Conservation (phyloP, 345 rosid genomes). For the Fremontodendron californicum region DNA sequence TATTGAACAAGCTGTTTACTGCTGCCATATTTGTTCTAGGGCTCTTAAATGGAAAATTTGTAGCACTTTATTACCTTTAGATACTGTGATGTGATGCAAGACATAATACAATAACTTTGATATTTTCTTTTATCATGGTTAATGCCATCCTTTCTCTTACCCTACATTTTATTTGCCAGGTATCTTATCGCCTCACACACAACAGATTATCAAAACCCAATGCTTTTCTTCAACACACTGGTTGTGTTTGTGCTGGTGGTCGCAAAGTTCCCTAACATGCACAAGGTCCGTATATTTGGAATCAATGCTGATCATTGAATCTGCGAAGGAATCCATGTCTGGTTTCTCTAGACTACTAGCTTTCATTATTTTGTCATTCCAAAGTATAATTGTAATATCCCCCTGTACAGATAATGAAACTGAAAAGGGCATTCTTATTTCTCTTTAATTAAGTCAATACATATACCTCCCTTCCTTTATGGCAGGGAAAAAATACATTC, state of each 20-base stretch:
- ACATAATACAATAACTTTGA: not conserved
- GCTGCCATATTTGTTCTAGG: not conserved
- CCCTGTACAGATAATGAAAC: constrained; percentile 33
- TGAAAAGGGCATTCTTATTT: constrained; percentile 28
- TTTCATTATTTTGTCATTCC: constrained; percentile 14
- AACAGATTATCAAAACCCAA: constrained; percentile 67
- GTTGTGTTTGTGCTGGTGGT: constrained; percentile 70
- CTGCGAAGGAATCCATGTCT: not conserved
- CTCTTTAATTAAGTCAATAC: constrained; percentile 18
- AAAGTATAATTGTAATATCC: constrained; percentile 19
- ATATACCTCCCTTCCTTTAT: constrained; percentile 16
- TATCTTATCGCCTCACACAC: constrained; percentile 84
- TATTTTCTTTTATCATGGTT: not conserved
- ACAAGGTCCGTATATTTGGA: constrained; percentile 85
- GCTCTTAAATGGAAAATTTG: not conserved
- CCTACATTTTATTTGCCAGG: constrained; percentile 29
- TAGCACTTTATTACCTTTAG: not conserved
- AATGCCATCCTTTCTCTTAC: not conserved
- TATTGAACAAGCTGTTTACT: not conserved
- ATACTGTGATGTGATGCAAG: not conserved
- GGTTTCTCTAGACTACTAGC: constrained; percentile 7
- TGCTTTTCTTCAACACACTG: constrained; percentile 69
- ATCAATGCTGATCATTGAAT: constrained; percentile 68
- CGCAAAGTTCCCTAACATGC: constrained; percentile 84
- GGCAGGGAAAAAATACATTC: constrained; percentile 1